Evolutionary conservation across 2,329 filamentous ascomycete species (phyloP).

Genomic region (Aureobasidium sp.): DNA sequence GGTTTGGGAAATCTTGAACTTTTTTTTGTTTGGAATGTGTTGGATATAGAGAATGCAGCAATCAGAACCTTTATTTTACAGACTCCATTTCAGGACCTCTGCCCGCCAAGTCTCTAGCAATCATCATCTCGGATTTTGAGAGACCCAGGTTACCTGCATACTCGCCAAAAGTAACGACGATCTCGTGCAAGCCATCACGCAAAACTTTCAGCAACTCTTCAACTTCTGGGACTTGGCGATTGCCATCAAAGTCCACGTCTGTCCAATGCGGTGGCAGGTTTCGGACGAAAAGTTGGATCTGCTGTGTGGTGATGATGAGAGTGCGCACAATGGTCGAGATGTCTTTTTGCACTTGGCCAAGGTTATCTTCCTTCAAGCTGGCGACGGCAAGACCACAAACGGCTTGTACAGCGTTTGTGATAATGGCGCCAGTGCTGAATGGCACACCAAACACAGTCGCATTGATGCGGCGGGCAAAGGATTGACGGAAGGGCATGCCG

Average conservation of each 20-base stretch:
- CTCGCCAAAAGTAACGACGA: slow-evolving; percentile 64
- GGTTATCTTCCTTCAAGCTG: slow-evolving; percentile 72
- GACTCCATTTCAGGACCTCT: slow-evolving; percentile 19
- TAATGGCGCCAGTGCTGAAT: slow-evolving; percentile 58
- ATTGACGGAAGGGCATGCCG: slow-evolving; percentile 62
- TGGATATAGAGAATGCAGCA: background rate
- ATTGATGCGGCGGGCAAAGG: slow-evolving; percentile 56
- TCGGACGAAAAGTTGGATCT: slow-evolving; percentile 59
- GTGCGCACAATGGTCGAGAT: slow-evolving; percentile 66
- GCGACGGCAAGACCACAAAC: slow-evolving; percentile 57
- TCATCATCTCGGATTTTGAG: slow-evolving; percentile 59
- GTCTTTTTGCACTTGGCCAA: slow-evolving; percentile 77
- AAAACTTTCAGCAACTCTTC: slow-evolving; percentile 59
- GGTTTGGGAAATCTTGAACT: background rate
- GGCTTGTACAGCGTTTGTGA: slow-evolving; percentile 61
- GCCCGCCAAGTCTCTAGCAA: slow-evolving; percentile 55
- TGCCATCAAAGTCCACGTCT: slow-evolving; percentile 53
- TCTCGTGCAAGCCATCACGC: slow-evolving; percentile 53
- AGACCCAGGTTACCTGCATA: slow-evolving; percentile 66
- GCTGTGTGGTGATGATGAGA: slow-evolving; percentile 59
- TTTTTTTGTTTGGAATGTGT: background rate
- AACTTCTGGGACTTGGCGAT: slow-evolving; percentile 51
- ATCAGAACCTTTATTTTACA: background rate
- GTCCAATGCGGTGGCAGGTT: slow-evolving; percentile 66
- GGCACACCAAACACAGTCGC: slow-evolving; percentile 66